These are phyloP conservation scores for Tetramitus jugosus DNA, from an alignment of 208 protist genomes.

Conservation along the genomic window DNA sequence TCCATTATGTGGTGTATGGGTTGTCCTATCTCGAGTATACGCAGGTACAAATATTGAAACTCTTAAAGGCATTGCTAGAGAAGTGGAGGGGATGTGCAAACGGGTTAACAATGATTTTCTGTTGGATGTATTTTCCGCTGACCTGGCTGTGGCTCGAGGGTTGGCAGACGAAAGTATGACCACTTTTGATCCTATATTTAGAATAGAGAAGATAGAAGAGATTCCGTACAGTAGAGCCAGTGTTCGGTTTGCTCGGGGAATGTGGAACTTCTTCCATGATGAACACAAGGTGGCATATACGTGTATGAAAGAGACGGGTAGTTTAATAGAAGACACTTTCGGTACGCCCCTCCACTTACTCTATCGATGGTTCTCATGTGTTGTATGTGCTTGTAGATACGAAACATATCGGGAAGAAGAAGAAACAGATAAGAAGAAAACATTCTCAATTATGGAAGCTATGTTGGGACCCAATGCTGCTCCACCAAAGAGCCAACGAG, in stretches of 20 bases:
- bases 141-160: neutral
- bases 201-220: neutral
- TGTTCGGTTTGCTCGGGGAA: neutral
- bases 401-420: neutral
- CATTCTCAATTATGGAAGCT: constrained; percentile 9
- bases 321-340: neutral
- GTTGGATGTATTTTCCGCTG: no score
- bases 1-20: neutral
- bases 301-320: neutral
- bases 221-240: neutral
- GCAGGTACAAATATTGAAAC: neutral
- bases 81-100: neutral
- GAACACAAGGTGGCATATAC: neutral
- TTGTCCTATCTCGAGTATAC: neutral
- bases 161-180: neutral
- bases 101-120: neutral
- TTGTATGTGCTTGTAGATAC: neutral
- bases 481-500: neutral
- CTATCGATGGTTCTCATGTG: neutral
- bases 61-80: neutral
- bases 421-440: neutral
- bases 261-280: neutral
- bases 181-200: neutral
- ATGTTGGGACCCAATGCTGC: neutral
- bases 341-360: neutral